phyloP scores from a whole-genome alignment of 1,139 yeast species.

The Saccharomyces pastorianus region DNA sequence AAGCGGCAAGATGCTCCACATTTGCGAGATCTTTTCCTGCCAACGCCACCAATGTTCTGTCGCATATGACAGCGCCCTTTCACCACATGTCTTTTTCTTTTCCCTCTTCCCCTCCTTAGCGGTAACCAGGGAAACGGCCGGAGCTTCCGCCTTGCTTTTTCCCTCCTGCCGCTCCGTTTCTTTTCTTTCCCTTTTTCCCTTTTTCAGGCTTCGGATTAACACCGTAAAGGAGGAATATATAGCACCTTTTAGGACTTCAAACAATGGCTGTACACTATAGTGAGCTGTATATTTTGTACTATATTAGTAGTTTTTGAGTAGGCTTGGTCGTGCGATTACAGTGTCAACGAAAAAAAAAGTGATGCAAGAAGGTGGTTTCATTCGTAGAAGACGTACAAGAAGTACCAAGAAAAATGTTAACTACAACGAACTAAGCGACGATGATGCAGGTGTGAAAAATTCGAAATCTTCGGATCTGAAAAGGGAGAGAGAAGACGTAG shows the following conservation, averaged over 20 bases:
- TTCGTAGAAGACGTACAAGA: constrained; percentile 20
- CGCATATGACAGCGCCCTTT: too few relatives aligned
- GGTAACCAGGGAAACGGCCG: neutral
- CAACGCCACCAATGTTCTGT: too few relatives aligned
- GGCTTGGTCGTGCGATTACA: neutral
- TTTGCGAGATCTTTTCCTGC: too few relatives aligned
- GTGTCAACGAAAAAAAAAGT: neutral
- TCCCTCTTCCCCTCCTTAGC: neutral
- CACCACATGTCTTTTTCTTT: neutral
- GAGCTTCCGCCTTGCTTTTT: neutral
- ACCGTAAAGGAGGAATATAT: neutral
- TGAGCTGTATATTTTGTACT: too few relatives aligned
- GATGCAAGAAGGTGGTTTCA: constrained; percentile 28
- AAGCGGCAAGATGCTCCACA: too few relatives aligned
- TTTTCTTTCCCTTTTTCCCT: neutral
- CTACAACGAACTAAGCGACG: constrained; percentile 17
- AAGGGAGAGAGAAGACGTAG: constrained; percentile 22
- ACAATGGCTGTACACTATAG: neutral
- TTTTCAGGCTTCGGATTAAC: neutral
- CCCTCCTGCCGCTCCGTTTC: neutral
- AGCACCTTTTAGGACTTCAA: neutral
- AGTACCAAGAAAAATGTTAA: constrained; percentile 14
- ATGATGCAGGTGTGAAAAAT: constrained; percentile 2
- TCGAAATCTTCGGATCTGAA: neutral
- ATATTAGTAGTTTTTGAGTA: neutral